These are phyloP conservation scores for Diaporthe vexans DNA, from an alignment of 2,329 filamentous ascomycete species.

Conservation along the genomic window DNA sequence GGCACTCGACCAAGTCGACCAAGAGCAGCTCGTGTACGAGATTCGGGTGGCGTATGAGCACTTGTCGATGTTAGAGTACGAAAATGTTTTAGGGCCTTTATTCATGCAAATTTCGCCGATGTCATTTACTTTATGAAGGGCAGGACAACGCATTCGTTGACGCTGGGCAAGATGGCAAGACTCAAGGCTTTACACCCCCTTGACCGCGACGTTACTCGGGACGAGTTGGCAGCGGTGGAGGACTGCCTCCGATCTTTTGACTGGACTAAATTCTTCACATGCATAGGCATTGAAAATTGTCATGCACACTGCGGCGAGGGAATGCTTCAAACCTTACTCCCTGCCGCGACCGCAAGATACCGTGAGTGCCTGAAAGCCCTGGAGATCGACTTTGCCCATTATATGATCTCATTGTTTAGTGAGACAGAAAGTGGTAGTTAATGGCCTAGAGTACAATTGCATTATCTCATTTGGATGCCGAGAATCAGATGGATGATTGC, in stretches of 20 bases:
- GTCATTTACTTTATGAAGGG: not conserved
- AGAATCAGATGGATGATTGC: not conserved
- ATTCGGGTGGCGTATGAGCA: not conserved
- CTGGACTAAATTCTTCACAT: not conserved
- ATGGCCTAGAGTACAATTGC: not conserved
- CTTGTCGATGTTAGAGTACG: not conserved
- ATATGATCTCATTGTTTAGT: not conserved
- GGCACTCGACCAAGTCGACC: not conserved
- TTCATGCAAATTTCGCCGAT: not conserved
- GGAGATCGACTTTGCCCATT: not conserved
- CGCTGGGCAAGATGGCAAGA: not conserved
- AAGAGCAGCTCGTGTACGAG: not conserved
- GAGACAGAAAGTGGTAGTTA: not conserved
- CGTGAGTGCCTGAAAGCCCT: too few relatives aligned
- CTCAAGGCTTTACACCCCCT: not conserved
- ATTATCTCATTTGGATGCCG: not conserved
- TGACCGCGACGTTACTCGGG: not conserved
- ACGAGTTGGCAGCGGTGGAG: conserved; percentile 2
- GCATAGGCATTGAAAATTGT: not conserved
- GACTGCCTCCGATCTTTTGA: not conserved
- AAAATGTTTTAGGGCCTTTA: not conserved
- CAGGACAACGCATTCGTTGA: not conserved
- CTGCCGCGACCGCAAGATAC: not conserved
- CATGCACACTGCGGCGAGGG: not conserved
- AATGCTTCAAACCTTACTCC: not conserved